Percentiles rank a stretch among this genome's conserved stretches.
Conservation (phyloP, 1,139 yeast species). For the Suhomyces panamericanus region DNA sequence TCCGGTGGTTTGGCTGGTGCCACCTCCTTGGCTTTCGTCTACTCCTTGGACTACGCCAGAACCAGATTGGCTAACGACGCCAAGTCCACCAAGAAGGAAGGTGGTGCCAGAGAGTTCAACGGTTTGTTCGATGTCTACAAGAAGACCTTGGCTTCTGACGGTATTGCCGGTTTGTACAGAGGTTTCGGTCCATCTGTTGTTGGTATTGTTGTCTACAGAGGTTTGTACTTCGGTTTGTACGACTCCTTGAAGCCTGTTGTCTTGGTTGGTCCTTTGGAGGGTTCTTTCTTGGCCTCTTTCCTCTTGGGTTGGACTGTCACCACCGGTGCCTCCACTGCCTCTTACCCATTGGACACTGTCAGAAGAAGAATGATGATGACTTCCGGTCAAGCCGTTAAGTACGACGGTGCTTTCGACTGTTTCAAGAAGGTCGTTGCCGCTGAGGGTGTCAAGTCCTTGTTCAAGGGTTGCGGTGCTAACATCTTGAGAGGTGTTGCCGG, state of each 20-base stretch:
- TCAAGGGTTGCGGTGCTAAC: slow-evolving; percentile 60
- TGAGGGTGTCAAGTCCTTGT: slow-evolving; percentile 51
- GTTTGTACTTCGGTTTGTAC: slow-evolving; percentile 56
- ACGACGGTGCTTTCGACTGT: slow-evolving; percentile 53
- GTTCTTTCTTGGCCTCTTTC: slow-evolving; percentile 56
- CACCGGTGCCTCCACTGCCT: slow-evolving; percentile 56
- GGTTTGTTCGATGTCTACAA: slow-evolving; percentile 56
- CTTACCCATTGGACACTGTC: slow-evolving; percentile 56
- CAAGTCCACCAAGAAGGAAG: slow-evolving; percentile 51
- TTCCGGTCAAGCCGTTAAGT: slow-evolving; percentile 56
- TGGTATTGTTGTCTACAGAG: slow-evolving; percentile 57
- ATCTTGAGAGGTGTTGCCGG: slow-evolving; percentile 60
- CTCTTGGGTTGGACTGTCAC: slow-evolving; percentile 57
- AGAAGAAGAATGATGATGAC: slow-evolving; percentile 63
- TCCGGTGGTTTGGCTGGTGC: slow-evolving; percentile 60
- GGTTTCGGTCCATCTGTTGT: slow-evolving; percentile 58
- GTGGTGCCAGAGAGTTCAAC: slow-evolving; percentile 51
- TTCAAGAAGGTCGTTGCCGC: slow-evolving; percentile 51
- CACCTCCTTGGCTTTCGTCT: slow-evolving; percentile 54
- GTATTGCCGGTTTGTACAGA: slow-evolving; percentile 59
- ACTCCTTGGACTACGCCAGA: slow-evolving; percentile 57
- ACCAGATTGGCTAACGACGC: slow-evolving; percentile 58
- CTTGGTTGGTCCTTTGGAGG: slow-evolving; percentile 56
- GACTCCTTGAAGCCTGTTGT: slow-evolving; percentile 57
- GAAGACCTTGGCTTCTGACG: slow-evolving; percentile 55